Conservation (phyloP, 192 early-diverging fungal species). For the Coemansia sp. region DNA sequence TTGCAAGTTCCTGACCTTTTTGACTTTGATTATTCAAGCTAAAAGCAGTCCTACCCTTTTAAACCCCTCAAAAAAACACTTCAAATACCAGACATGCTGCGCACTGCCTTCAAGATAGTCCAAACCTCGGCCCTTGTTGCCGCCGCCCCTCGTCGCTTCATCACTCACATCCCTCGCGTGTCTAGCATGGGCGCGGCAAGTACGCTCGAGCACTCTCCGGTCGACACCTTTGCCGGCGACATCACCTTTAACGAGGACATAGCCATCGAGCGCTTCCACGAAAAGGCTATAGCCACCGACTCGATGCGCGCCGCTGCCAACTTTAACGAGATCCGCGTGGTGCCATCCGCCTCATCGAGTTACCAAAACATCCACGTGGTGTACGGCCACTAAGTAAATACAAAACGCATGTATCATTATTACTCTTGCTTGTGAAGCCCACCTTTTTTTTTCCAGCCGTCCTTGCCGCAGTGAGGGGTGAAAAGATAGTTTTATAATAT, state of each 20-base stretch:
- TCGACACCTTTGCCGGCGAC: constrained; percentile 42
- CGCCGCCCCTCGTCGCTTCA: constrained; percentile 20
- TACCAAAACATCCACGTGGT: constrained; percentile 46
- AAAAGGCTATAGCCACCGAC: constrained; percentile 51
- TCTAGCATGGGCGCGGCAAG: constrained; percentile 46
- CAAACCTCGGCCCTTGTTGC: constrained; percentile 4
- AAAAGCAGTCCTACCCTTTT: not conserved
- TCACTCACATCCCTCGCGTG: constrained; percentile 41
- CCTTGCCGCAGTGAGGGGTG: no score
- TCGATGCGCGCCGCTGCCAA: constrained; percentile 52
- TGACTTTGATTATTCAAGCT: not conserved
- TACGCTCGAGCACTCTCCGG: constrained; percentile 27
- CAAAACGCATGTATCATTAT: not conserved
- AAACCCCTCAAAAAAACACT: not conserved
- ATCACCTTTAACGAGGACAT: constrained; percentile 53
- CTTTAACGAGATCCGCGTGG: constrained; percentile 42
- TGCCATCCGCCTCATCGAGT: constrained; percentile 40
- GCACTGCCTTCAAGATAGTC: constrained; percentile 12
- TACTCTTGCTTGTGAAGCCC: no score
- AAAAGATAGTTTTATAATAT: no score
- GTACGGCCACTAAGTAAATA: constrained; percentile 35
- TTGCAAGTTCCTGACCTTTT: not conserved
- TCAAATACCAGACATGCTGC: constrained; percentile 22
- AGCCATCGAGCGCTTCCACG: constrained; percentile 49
- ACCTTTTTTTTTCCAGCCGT: no score